phyloP scores from a whole-genome alignment of 73 alveolate species.

The Symbiodinium natans region DNA sequence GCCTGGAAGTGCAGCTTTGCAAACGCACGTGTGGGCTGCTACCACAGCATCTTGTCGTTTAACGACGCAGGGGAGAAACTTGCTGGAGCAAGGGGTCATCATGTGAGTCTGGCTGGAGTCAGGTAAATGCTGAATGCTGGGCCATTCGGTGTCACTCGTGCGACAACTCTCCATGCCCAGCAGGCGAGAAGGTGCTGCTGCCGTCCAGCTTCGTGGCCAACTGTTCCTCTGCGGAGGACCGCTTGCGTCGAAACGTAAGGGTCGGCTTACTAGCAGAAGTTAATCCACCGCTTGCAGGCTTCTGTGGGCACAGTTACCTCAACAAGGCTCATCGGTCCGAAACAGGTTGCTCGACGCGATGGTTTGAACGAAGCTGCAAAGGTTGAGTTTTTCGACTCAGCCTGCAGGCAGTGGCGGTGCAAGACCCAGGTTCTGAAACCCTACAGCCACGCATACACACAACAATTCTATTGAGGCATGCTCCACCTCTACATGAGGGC shows the following conservation, averaged over 20 bases:
- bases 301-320: conserved; percentile 53
- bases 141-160: too few species aligned
- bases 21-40: too few species aligned
- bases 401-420: conserved; percentile 57
- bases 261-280: neutral
- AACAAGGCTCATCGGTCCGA: conserved; percentile 47
- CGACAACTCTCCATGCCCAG: too few species aligned
- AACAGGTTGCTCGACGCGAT: too few species aligned
- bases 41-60: too few species aligned
- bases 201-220: conserved; percentile 59
- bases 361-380: neutral
- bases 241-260: neutral
- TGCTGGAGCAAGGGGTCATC: too few species aligned
- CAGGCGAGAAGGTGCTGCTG: conserved; percentile 86
- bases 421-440: neutral
- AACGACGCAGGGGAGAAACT: too few species aligned
- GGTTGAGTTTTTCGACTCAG: conserved; percentile 60
- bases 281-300: neutral
- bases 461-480: neutral
- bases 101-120: too few species aligned
- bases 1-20: too few species aligned
- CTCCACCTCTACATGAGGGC: conserved; percentile 66
- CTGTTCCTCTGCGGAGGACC: conserved; percentile 56
- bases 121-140: too few species aligned
- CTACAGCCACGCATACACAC: too few species aligned